These are phyloP conservation scores for Diutina sp. DNA, from an alignment of 1,139 yeast genomes.

Conservation along the genomic window DNA sequence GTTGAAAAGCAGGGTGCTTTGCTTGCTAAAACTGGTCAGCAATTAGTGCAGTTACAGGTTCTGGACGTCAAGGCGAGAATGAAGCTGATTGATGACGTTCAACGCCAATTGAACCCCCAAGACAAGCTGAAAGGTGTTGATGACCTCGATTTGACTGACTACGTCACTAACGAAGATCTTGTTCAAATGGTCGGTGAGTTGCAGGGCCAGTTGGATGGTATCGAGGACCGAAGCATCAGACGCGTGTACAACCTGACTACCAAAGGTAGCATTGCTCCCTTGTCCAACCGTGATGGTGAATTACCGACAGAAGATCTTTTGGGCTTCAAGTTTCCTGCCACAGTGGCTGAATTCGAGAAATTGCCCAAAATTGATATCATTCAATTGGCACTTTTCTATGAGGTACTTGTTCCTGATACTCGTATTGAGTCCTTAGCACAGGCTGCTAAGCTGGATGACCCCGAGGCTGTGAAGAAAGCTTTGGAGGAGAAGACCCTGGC, in stretches of 20 bases:
- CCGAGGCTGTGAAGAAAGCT: constrained; percentile 13
- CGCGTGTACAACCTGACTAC: constrained; percentile 35
- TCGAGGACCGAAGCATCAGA: constrained; percentile 55
- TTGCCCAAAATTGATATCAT: constrained; percentile 34
- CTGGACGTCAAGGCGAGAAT: constrained; percentile 29
- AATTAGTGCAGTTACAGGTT: constrained; percentile 57
- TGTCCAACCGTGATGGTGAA: constrained; percentile 63
- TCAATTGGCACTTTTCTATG: constrained; percentile 57
- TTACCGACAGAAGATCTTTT: constrained; percentile 22
- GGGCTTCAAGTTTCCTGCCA: constrained; percentile 38
- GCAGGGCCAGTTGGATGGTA: constrained; percentile 68
- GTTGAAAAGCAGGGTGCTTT: constrained; percentile 35
- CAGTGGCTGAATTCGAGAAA: constrained; percentile 38
- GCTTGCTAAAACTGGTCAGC: constrained; percentile 58
- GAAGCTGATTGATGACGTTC: constrained; percentile 14
- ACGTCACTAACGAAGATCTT: constrained; percentile 69
- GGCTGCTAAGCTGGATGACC: constrained; percentile 18
- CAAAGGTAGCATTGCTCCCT: constrained; percentile 12
- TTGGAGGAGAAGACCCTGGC: constrained; percentile 26
- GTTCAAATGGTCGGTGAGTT: constrained; percentile 65
- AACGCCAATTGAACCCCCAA: background rate
- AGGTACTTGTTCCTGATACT: constrained; percentile 27
- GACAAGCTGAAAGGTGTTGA: constrained; percentile 1
- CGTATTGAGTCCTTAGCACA: constrained; percentile 16
- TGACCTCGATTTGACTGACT: constrained; percentile 40